These are phyloP conservation scores for Pestalotiopsis fici DNA, from an alignment of 2,329 filamentous ascomycete genomes.

Conservation along the genomic window DNA sequence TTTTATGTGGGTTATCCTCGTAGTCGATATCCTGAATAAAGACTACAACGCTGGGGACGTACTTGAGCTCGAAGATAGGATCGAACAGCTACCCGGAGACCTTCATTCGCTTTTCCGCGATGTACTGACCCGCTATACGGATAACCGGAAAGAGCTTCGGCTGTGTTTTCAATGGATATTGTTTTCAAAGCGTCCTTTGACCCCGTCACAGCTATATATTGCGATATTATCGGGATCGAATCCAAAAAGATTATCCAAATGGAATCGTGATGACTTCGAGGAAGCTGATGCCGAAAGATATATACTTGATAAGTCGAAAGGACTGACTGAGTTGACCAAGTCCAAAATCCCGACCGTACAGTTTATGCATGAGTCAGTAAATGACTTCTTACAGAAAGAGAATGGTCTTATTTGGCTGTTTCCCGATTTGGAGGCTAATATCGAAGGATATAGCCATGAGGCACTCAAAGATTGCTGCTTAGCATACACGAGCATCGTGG, in stretches of 20 bases:
- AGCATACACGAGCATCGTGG: slow-evolving; percentile 1
- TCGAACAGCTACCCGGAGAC: slow-evolving; percentile 38
- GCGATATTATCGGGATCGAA: slow-evolving; percentile 31
- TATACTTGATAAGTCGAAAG: slow-evolving; percentile 47
- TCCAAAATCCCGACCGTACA: slow-evolving; percentile 38
- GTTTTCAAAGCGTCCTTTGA: slow-evolving; percentile 36
- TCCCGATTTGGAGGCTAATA: slow-evolving; percentile 30
- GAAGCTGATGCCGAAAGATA: slow-evolving; percentile 28
- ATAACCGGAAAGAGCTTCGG: slow-evolving; percentile 30
- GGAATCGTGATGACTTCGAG: slow-evolving; percentile 19
- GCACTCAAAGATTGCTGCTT: slow-evolving; percentile 38
- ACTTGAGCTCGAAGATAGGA: slow-evolving; percentile 26
- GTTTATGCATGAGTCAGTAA: slow-evolving; percentile 55
- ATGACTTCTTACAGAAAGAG: slow-evolving; percentile 44
- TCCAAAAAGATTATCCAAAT: slow-evolving; percentile 17
- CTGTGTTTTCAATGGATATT: slow-evolving; percentile 41
- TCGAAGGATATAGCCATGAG: slow-evolving; percentile 39
- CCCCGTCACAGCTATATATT: slow-evolving; percentile 35
- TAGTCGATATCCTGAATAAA: slow-evolving; percentile 43
- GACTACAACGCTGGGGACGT: slow-evolving; percentile 34
- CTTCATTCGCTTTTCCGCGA: slow-evolving; percentile 40
- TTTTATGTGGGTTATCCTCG: slow-evolving; percentile 47
- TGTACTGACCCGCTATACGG: slow-evolving; percentile 36
- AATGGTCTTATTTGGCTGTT: slow-evolving; percentile 28
- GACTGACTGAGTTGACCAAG: slow-evolving; percentile 44